Evolutionary conservation across 768 basidiomycete species (phyloP).

Genomic region (Trametes villosa): DNA sequence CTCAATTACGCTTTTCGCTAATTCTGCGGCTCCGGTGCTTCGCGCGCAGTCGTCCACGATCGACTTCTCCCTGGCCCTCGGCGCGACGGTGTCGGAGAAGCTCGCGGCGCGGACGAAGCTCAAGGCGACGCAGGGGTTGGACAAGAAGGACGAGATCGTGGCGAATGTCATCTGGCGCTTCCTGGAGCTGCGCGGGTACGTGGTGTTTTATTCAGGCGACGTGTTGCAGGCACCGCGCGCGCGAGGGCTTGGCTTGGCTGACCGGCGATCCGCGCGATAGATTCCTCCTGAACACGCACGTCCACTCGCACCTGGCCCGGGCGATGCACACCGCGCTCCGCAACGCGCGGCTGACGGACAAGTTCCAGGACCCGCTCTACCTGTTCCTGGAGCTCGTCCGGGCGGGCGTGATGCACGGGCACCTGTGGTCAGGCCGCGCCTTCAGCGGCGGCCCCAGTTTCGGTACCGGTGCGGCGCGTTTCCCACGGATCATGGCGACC

Average conservation of each 20-base stretch:
- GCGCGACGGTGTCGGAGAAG: slow-evolving; percentile 83
- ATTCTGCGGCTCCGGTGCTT: slow-evolving; percentile 9
- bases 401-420: slow-evolving; percentile 96
- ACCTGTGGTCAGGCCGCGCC: slow-evolving; percentile 84
- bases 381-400: slow-evolving; percentile 93
- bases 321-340: slow-evolving; percentile 88
- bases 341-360: slow-evolving; percentile 86
- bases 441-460: slow-evolving; percentile 97
- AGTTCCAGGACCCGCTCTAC: slow-evolving; percentile 97
- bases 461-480: slow-evolving; percentile 69
- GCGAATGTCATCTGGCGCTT: slow-evolving; percentile 99
- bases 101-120: slow-evolving; percentile 82
- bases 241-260: neutral
- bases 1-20: slow-evolving; percentile 28
- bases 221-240: slow-evolving; percentile 6
- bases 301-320: slow-evolving; percentile 86
- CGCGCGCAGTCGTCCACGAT: slow-evolving; percentile 87
- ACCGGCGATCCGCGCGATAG: slow-evolving; percentile 44
- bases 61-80: slow-evolving; percentile 92
- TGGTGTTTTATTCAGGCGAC: slow-evolving; percentile 24
- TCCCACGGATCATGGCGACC: slow-evolving; percentile 39
- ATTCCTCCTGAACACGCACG: slow-evolving; percentile 87
- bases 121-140: slow-evolving; percentile 60
- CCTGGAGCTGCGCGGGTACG: slow-evolving; percentile 92
- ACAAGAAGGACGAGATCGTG: slow-evolving; percentile 98